Conservation (phyloP, 2,329 filamentous ascomycete genomes). For the Byssothecium circinans region DNA sequence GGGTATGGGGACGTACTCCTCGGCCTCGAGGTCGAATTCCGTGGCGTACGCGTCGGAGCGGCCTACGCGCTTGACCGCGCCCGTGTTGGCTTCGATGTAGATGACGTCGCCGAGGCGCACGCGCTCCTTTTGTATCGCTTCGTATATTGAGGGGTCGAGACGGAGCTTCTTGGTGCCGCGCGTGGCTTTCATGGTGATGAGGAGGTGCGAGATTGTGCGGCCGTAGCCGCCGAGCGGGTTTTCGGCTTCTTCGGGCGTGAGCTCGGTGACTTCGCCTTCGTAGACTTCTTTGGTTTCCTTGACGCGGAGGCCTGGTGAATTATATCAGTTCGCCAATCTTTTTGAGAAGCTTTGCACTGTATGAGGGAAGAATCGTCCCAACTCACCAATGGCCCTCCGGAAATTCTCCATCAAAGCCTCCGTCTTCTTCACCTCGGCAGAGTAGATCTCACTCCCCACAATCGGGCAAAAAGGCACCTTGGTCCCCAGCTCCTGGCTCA, state of each 20-base stretch:
- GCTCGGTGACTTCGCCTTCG: constrained; percentile 96
- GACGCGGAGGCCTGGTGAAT: constrained; percentile 70
- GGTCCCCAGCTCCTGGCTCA: constrained; percentile 94
- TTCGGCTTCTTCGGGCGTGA: constrained; percentile 96
- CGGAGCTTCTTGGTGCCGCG: constrained; percentile 98
- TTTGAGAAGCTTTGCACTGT: not conserved
- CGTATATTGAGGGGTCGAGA: constrained; percentile 96
- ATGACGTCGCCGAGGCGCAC: constrained; percentile 96
- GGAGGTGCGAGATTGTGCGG: constrained; percentile 92
- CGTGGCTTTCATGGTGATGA: constrained; percentile 92
- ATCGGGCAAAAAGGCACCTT: constrained; percentile 99
- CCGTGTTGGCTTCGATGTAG: constrained; percentile 99
- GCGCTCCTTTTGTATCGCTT: constrained; percentile 97
- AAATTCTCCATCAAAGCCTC: constrained; percentile 99
- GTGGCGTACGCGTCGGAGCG: constrained; percentile 96
- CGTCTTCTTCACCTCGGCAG: constrained; percentile 98
- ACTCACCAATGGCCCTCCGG: constrained; percentile 81
- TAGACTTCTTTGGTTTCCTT: constrained; percentile 99
- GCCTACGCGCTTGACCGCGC: constrained; percentile 94
- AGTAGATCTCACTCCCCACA: constrained; percentile 97
- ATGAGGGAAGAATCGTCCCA: not conserved
- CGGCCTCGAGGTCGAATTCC: constrained; percentile 96
- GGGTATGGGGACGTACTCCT: constrained; percentile 97
- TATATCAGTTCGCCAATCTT: constrained; percentile 8
- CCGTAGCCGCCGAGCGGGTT: constrained; percentile 96